These are phyloP conservation scores for Volvox africanus DNA, from an alignment of 139 green algal genomes.

Conservation along the genomic window DNA sequence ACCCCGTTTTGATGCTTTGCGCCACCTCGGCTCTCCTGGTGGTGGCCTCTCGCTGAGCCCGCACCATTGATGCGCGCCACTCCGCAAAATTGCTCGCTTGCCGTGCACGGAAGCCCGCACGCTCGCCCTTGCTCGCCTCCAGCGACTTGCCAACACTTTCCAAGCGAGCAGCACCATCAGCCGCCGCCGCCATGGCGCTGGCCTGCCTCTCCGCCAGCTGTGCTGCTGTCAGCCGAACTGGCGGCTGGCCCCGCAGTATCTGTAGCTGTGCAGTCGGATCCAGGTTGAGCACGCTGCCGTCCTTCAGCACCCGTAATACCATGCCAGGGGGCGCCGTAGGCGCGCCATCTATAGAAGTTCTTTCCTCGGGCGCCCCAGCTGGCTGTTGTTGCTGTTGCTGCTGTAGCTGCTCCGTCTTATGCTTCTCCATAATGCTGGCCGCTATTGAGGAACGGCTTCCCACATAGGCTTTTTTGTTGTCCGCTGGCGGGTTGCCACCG, in stretches of 20 bases:
- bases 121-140: constrained; percentile 33
- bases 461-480: neutral
- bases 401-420: constrained; percentile 15
- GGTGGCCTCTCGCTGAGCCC: constrained; percentile 1
- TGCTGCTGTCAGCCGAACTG: neutral
- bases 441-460: constrained; percentile 3
- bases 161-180: neutral
- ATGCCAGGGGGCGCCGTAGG: neutral
- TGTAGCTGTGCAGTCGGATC: neutral
- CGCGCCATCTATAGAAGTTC: neutral
- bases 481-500: neutral
- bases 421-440: constrained; percentile 41
- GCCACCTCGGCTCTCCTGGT: constrained; percentile 35
- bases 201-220: constrained; percentile 29
- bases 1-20: constrained; percentile 10
- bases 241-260: neutral
- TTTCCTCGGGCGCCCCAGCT: neutral
- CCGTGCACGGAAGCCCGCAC: constrained; percentile 1
- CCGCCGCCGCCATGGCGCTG: constrained; percentile 7
- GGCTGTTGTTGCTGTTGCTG: neutral
- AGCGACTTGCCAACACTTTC: neutral
- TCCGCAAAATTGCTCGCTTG: constrained; percentile 49
- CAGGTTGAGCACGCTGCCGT: constrained; percentile 41
- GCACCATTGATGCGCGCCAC: constrained; percentile 34
- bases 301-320: constrained; percentile 44